Evolutionary conservation across 495 filamentous ascomycete genomes (phyloP).

Genomic region (Filosporella fistucella): DNA sequence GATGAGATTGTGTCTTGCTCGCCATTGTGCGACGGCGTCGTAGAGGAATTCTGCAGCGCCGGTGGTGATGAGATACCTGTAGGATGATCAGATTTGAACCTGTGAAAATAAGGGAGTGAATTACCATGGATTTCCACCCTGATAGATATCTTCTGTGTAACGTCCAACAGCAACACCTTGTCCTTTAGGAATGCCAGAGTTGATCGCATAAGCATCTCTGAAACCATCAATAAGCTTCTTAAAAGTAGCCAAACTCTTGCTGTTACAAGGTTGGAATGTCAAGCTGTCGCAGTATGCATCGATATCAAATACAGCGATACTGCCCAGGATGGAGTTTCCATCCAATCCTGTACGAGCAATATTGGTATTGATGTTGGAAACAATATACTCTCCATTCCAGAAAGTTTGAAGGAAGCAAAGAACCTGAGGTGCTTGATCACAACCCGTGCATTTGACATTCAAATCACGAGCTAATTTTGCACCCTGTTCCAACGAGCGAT

Average conservation of each 20-base stretch:
- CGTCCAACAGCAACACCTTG: conserved; percentile 54
- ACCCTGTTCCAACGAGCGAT: conserved; percentile 32
- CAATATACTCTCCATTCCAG: conserved; percentile 39
- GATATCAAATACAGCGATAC: conserved; percentile 43
- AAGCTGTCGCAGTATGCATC: conserved; percentile 41
- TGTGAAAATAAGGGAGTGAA: conserved; percentile 1
- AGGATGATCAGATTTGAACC: not conserved
- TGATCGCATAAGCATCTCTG: conserved; percentile 40
- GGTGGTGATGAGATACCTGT: conserved; percentile 36
- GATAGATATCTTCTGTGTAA: conserved; percentile 58
- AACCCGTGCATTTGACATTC: conserved; percentile 34
- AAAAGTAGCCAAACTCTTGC: conserved; percentile 41
- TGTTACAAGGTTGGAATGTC: conserved; percentile 47
- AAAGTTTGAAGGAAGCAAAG: conserved; percentile 47
- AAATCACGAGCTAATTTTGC: conserved; percentile 21
- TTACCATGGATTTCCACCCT: conserved; percentile 39
- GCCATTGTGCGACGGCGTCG: conserved; percentile 54
- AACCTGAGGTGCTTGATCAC: conserved; percentile 43
- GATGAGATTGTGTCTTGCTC: conserved; percentile 34
- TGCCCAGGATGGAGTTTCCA: conserved; percentile 40
- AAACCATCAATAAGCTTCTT: conserved; percentile 46
- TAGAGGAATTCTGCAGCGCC: conserved; percentile 60
- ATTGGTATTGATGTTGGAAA: conserved; percentile 37
- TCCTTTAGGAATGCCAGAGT: conserved; percentile 33
- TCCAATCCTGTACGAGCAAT: conserved; percentile 40